Evolutionary conservation across 2,329 filamentous ascomycete species (phyloP).

Genomic region (Colletotrichum chrysophilum): DNA sequence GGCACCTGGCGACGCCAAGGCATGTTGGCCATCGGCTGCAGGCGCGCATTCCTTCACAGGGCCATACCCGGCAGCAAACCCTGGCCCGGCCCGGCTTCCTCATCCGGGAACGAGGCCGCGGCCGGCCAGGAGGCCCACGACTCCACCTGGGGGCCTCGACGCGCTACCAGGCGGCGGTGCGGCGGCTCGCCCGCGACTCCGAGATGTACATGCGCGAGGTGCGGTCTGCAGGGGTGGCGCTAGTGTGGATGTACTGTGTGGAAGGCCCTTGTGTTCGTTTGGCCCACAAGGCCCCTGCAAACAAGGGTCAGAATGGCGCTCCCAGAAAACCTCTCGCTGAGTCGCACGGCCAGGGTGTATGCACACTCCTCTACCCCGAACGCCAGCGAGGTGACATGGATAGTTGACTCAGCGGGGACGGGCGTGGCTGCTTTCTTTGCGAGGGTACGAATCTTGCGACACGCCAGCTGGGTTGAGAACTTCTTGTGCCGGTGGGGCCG

Average conservation of each 20-base stretch:
- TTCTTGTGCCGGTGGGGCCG: background rate
- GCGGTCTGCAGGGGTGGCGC: background rate
- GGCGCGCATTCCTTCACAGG: background rate
- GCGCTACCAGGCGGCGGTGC: background rate
- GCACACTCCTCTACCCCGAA: background rate
- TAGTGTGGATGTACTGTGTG: background rate
- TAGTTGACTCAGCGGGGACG: background rate
- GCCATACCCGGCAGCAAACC: too few species aligned
- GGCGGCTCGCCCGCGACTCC: background rate
- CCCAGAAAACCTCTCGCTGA: background rate
- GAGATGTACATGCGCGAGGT: background rate
- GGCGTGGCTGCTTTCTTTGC: background rate
- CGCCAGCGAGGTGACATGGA: background rate
- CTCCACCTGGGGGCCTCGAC: background rate
- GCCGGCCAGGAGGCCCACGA: background rate
- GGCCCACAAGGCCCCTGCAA: background rate
- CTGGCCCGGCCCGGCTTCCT: background rate
- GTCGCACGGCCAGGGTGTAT: background rate
- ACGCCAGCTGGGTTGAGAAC: background rate
- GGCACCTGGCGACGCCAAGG: background rate
- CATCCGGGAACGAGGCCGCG: background rate
- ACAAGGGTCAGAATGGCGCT: background rate
- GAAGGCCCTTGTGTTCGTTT: background rate
- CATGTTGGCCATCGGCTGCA: background rate
- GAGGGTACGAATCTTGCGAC: background rate